Conservation (phyloP, 2,329 filamentous ascomycete genomes). For the Fusarium mundagurra region DNA sequence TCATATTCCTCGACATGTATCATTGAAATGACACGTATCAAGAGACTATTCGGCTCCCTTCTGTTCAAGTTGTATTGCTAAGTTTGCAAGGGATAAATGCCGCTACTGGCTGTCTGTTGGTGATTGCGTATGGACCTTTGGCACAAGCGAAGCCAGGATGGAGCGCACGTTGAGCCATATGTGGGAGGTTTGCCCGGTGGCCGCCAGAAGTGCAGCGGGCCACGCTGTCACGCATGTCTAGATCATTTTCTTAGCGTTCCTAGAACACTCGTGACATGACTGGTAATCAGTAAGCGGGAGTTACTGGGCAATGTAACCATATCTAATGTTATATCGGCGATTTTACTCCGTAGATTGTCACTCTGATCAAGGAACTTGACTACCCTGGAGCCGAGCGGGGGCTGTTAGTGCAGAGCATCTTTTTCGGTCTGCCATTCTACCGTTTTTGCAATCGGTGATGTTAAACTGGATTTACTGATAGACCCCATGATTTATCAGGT, state of each 20-base stretch:
- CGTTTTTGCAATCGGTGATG: background rate
- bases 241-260: background rate
- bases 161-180: background rate
- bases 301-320: too few relatives aligned
- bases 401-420: background rate
- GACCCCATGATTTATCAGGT: rapidly evolving
- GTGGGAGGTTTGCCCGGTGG: background rate
- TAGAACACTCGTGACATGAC: background rate
- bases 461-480: too few relatives aligned
- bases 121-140: background rate
- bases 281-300: background rate
- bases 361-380: background rate
- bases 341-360: background rate
- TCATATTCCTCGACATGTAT: background rate
- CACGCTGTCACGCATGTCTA: background rate
- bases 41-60: background rate
- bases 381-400: background rate
- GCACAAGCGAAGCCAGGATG: background rate
- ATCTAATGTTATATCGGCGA: too few relatives aligned
- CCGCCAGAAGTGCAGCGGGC: background rate
- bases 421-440: background rate
- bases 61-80: background rate
- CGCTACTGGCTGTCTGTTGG: background rate
- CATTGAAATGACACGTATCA: background rate
- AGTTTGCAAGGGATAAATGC: background rate